A percentile compares a stretch with the other conserved stretches of the same genome.
These are phyloP conservation scores for Solanum ossicruentum DNA, from an alignment of 257 asterid genomes.

Conservation along the genomic window DNA sequence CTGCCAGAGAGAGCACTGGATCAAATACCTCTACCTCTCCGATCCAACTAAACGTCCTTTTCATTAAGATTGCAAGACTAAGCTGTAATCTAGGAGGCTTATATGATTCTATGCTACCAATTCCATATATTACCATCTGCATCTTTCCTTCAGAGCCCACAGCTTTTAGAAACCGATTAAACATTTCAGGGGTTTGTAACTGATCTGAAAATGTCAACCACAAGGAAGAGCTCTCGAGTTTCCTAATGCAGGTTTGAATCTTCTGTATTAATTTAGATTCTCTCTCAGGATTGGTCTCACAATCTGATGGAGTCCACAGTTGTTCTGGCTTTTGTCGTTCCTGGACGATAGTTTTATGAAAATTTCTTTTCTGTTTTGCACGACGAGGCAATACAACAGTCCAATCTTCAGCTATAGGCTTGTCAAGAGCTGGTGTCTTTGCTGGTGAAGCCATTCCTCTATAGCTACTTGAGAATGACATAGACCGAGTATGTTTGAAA, in stretches of 20 bases:
- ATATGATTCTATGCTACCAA: slow-evolving; percentile 81
- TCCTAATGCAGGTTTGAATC: slow-evolving; percentile 35
- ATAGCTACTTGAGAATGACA: background rate
- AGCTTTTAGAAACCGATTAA: slow-evolving; percentile 24
- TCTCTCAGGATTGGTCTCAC: slow-evolving; percentile 32
- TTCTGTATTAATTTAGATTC: slow-evolving; percentile 50
- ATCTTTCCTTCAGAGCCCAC: slow-evolving; percentile 44
- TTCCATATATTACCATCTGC: slow-evolving; percentile 77
- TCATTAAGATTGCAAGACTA: slow-evolving; percentile 62
- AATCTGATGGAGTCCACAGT: slow-evolving; percentile 52
- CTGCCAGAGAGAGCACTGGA: slow-evolving; percentile 62
- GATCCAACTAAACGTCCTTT: slow-evolving; percentile 58
- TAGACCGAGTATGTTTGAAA: background rate
- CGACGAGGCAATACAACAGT: slow-evolving; percentile 64
- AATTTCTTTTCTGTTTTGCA: slow-evolving; percentile 30
- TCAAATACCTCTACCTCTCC: slow-evolving; percentile 76
- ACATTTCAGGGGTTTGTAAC: slow-evolving; percentile 27
- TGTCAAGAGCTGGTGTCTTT: slow-evolving; percentile 5
- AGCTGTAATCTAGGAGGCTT: slow-evolving; percentile 73
- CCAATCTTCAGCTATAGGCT: slow-evolving; percentile 47
- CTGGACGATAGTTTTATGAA: slow-evolving; percentile 6
- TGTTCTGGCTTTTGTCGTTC: slow-evolving; percentile 24
- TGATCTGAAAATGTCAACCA: slow-evolving; percentile 28
- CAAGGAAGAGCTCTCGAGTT: slow-evolving; percentile 40
- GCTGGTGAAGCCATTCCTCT: slow-evolving; percentile 32